phyloP scores from a whole-genome alignment of 441 rosid species.

The Erysimum cheiri region DNA sequence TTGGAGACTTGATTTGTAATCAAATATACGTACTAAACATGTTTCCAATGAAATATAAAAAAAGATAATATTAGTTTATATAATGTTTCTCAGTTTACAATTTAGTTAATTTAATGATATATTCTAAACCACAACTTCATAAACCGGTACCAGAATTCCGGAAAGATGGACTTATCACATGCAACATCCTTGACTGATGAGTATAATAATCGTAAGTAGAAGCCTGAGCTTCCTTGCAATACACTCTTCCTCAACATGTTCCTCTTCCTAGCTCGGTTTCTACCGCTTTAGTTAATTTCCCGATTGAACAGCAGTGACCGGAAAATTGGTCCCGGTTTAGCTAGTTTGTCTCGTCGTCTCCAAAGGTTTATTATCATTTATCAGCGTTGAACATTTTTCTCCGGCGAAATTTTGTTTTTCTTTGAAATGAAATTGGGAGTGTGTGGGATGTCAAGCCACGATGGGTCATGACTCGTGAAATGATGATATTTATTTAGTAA shows the following conservation, averaged over 20 bases:
- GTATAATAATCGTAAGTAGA: neutral
- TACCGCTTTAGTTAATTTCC: neutral
- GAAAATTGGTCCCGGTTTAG: neutral
- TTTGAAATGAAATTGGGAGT: neutral
- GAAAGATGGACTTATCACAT: neutral
- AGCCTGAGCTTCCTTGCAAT: neutral
- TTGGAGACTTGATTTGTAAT: slow-evolving; percentile 6
- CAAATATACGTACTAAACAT: neutral
- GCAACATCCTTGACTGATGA: no score
- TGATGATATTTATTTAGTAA: no score
- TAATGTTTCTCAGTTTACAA: no score
- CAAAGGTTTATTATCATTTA: neutral
- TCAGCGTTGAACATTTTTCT: neutral
- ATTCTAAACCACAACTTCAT: neutral
- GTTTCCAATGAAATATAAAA: no score
- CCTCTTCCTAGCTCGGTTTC: neutral
- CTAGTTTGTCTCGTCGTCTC: neutral
- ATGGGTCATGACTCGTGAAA: neutral
- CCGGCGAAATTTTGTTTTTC: neutral
- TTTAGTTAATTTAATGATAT: neutral
- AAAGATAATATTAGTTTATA: no score
- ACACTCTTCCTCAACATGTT: neutral
- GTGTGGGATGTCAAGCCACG: slow-evolving; percentile 10
- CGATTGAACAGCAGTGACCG: neutral
- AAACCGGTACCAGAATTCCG: neutral